Evolutionary conservation across 2,329 filamentous ascomycete genomes (phyloP).

Genomic region (Colletotrichum sp.): DNA sequence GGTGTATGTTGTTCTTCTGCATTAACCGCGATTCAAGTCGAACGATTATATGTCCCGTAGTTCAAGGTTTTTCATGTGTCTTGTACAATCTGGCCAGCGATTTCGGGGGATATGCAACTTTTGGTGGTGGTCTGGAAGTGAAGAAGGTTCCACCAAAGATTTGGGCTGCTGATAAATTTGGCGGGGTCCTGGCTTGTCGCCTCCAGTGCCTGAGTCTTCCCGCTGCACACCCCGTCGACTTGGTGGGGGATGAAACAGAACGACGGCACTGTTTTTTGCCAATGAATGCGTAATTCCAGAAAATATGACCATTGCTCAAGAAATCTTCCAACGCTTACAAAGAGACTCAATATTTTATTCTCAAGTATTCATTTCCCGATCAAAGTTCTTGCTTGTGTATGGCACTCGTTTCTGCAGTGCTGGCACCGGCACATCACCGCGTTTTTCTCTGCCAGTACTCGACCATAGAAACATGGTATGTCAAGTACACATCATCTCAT

Average conservation of each 20-base stretch:
- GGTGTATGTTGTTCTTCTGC: neutral
- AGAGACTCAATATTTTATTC: neutral
- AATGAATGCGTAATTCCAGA: neutral
- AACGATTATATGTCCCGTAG: neutral
- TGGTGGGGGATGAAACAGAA: neutral
- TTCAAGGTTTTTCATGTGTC: neutral
- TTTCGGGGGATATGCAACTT: neutral
- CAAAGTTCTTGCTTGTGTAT: neutral
- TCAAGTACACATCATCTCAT: neutral
- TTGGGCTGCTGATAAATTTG: constrained; percentile 23
- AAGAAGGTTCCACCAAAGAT: constrained; percentile 9
- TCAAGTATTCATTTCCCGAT: neutral
- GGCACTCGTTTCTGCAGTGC: neutral
- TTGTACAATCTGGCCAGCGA: neutral
- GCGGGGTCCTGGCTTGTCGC: constrained; percentile 11
- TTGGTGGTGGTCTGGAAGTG: neutral
- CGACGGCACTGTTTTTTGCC: neutral
- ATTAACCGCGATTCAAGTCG: neutral
- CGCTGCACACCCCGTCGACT: constrained; percentile 8
- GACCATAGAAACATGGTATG: neutral
- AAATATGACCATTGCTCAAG: neutral
- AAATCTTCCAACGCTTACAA: neutral
- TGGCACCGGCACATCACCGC: neutral
- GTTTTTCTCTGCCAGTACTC: neutral
- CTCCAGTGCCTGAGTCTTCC: neutral